These are phyloP conservation scores for Lagerstroemia speciosa DNA, from an alignment of 345 rosid genomes.

Conservation along the genomic window DNA sequence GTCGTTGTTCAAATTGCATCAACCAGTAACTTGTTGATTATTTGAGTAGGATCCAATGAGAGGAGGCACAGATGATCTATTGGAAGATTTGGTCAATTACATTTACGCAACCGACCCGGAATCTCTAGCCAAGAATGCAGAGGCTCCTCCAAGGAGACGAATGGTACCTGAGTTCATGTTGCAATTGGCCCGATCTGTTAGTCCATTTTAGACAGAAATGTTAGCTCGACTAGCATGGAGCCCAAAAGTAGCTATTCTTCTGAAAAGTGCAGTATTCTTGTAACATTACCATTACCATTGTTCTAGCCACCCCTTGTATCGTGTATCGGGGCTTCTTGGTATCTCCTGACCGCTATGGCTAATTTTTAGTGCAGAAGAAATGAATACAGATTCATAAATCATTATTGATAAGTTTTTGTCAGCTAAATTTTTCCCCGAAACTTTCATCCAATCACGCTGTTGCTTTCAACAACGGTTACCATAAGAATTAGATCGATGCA, in stretches of 20 bases:
- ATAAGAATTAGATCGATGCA: too few species aligned
- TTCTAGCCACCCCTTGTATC: slow-evolving; percentile 10
- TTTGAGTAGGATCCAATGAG: slow-evolving; percentile 88
- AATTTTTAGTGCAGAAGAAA: background rate
- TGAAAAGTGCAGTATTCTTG: background rate
- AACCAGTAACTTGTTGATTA: background rate
- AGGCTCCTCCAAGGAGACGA: slow-evolving; percentile 63
- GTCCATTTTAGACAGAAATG: slow-evolving; percentile 55
- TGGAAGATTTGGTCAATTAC: slow-evolving; percentile 64
- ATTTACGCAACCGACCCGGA: slow-evolving; percentile 51
- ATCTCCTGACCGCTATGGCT: background rate
- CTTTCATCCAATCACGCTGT: background rate
- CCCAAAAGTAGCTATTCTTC: background rate
- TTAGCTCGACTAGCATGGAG: background rate
- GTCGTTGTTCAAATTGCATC: background rate
- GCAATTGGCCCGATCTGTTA: slow-evolving; percentile 66
- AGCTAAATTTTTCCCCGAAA: background rate
- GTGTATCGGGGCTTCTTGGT: background rate
- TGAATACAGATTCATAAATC: background rate
- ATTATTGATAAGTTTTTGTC: background rate
- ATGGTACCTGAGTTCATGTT: slow-evolving; percentile 91
- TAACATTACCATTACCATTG: too few species aligned
- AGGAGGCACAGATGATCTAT: slow-evolving; percentile 81
- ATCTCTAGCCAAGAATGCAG: slow-evolving; percentile 42
- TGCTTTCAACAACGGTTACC: too few species aligned